Evolutionary conservation across 257 asterid genomes (phyloP), one percentile per base, ranked within the genome.

Genomic region (Solanum sejunctum): DNA sequence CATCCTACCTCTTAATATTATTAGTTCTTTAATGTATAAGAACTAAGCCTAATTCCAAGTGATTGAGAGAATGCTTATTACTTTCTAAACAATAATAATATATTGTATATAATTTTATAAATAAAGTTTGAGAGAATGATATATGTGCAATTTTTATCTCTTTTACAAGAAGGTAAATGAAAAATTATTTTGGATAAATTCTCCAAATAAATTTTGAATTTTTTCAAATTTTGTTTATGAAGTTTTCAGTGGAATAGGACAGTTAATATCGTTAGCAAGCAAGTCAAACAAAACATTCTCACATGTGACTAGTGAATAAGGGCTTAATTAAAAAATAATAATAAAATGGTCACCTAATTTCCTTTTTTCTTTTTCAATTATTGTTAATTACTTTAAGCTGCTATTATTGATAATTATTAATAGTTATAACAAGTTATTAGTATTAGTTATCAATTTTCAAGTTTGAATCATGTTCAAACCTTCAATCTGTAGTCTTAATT

Each of bases 251-350:
- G 78, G 56, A 67, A 41, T 79, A 13, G 82, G 90, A 87, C 87
- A 85, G 95, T 93, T 93, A 93, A 87, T 91, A 90, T 92, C 89
- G 97, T 92, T 92, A 57, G 81, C 82, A 17, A 45, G 60, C 77
- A 77, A 45, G 83, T 58, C 86, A 47, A 71, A 82, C 86, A 47
- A 21, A 45, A 47, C 58, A 73, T 72, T 72, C 58, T 47, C 58
- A 73, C 81, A 21, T 49, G 81, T 6, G 41, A 47, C 52, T 36
- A 69, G 9, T 17, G 80, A 6, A 43, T 13, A 28, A 64, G 64
- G 32, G 28, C n/a, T 36, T 6, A 58, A 36, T 36, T 36, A 36
- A 36, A 36, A 36, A 36, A 36, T 3, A 36, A 2, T 28, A 58
- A 12, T 7, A 1, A 60, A 69, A 64, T 41, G 47, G 47, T 13